Evolutionary conservation across 768 basidiomycete genomes (phyloP).

Genomic region (Coprinopsis cinerea): DNA sequence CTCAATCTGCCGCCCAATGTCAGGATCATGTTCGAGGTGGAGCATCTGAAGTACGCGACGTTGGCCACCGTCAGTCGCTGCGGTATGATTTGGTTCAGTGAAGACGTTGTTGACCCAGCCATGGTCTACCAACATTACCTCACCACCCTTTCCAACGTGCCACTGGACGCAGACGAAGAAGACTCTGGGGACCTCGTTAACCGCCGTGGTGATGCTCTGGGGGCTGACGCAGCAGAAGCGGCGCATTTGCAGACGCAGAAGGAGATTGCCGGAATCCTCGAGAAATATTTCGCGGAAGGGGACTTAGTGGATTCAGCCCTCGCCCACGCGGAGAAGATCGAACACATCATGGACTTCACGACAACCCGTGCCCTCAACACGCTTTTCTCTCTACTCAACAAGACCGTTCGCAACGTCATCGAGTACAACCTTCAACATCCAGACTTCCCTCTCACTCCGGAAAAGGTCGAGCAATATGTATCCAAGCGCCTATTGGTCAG

Average conservation of each 20-base stretch:
- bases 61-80: constrained; percentile 98
- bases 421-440: constrained; percentile 94
- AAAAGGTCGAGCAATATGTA: constrained; percentile 87
- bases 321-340: constrained; percentile 73
- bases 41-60: constrained; percentile 95
- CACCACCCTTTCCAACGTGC: constrained; percentile 60
- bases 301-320: constrained; percentile 80
- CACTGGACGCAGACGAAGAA: constrained; percentile 89
- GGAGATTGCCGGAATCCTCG: constrained; percentile 66
- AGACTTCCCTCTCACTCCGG: constrained; percentile 84
- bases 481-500: constrained; percentile 84
- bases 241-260: constrained; percentile 70
- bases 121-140: constrained; percentile 95
- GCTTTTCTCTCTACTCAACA: constrained; percentile 95
- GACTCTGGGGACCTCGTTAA: constrained; percentile 55
- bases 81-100: constrained; percentile 99
- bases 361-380: constrained; percentile 87
- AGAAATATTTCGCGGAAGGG: constrained; percentile 76
- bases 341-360: constrained; percentile 99
- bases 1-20: constrained; percentile 95
- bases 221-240: constrained; percentile 47
- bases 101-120: constrained; percentile 83
- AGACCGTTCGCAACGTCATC: constrained; percentile 86
- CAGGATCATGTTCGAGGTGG: constrained; percentile 99
- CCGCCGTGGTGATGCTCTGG: constrained; percentile 47